These are phyloP conservation scores for Solanum chacoense DNA, from an alignment of 305 asterid genomes.

Conservation along the genomic window DNA sequence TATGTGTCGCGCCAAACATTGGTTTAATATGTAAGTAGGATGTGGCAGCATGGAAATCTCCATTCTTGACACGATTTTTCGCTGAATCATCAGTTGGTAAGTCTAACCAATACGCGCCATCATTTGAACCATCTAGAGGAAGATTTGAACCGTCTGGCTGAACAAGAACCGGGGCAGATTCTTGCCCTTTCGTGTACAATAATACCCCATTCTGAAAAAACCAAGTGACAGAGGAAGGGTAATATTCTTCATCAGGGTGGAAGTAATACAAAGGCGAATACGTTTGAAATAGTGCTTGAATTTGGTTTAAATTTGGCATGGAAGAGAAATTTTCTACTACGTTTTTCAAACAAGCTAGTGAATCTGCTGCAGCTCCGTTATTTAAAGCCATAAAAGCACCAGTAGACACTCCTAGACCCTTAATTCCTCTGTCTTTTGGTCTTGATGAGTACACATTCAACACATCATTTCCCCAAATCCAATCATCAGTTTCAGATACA, in stretches of 20 bases:
- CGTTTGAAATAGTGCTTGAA: constrained; percentile 31
- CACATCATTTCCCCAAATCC: constrained; percentile 50
- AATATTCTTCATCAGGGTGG: constrained; percentile 62
- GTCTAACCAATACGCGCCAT: constrained; percentile 65
- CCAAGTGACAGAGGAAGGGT: constrained; percentile 68
- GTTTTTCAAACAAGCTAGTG: constrained; percentile 45
- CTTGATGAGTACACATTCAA: constrained; percentile 30
- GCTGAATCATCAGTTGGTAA: constrained; percentile 39
- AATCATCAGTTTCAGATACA: constrained; percentile 21
- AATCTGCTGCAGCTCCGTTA: constrained; percentile 10
- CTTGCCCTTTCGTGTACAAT: constrained; percentile 50
- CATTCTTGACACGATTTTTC: constrained; percentile 43
- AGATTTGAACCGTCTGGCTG: constrained; percentile 51
- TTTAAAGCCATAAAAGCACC: constrained; percentile 41
- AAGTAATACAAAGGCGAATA: constrained; percentile 54
- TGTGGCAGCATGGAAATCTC: constrained; percentile 29
- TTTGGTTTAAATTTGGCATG: constrained; percentile 58
- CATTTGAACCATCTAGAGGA: constrained; percentile 63
- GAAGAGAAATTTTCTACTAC: constrained; percentile 8
- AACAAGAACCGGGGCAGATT: constrained; percentile 33
- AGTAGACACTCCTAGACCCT: constrained; percentile 32
- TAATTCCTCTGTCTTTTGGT: constrained; percentile 40
- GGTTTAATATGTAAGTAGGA: constrained; percentile 61
- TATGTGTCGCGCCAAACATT: constrained; percentile 53
- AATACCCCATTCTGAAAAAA: constrained; percentile 62